Conservation (phyloP, 108 stramenopile genomes). For the Pelagomonas calceolata region DNA sequence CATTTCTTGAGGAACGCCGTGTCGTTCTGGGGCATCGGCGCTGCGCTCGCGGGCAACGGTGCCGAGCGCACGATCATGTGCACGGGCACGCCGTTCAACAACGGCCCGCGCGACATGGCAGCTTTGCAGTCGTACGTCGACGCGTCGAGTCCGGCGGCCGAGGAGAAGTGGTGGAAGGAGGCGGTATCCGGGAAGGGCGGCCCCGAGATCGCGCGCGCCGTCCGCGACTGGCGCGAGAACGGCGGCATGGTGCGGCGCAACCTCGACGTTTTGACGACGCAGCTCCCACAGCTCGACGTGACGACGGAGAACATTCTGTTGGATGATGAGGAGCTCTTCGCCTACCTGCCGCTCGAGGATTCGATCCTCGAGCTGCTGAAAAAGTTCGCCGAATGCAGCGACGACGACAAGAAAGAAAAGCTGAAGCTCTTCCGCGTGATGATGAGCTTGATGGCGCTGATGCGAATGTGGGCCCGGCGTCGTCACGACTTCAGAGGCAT, state of each 20-base stretch:
- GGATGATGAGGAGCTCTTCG: too few relatives aligned
- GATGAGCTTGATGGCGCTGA: too few relatives aligned
- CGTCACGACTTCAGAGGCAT: too few relatives aligned
- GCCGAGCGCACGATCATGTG: slow-evolving; percentile 21
- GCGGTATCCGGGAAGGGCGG: slow-evolving; percentile 7
- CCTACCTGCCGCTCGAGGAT: too few relatives aligned
- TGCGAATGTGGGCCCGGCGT: too few relatives aligned
- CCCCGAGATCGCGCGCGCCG: slow-evolving; percentile 8
- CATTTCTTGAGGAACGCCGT: slow-evolving; percentile 23
- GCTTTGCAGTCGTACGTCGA: slow-evolving; percentile 35
- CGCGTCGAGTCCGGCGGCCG: slow-evolving; percentile 19
- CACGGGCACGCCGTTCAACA: slow-evolving; percentile 45
- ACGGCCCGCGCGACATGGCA: slow-evolving; percentile 27
- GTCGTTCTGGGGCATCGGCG: slow-evolving; percentile 31
- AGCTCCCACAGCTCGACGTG: slow-evolving; percentile 8
- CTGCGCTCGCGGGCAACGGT: slow-evolving; percentile 22
- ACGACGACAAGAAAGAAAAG: too few relatives aligned
- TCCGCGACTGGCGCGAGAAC: slow-evolving; percentile 20
- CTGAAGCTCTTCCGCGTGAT: too few relatives aligned
- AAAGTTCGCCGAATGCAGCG: too few relatives aligned
- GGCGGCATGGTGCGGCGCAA: slow-evolving; percentile 19
- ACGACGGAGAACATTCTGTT: slow-evolving; percentile 4
- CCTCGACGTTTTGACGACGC: slow-evolving; percentile 16
- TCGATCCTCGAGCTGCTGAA: too few relatives aligned
- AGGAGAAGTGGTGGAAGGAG: slow-evolving; percentile 24